Conservation (phyloP, 768 basidiomycete species). For the Lyophyllum shimeji region DNA sequence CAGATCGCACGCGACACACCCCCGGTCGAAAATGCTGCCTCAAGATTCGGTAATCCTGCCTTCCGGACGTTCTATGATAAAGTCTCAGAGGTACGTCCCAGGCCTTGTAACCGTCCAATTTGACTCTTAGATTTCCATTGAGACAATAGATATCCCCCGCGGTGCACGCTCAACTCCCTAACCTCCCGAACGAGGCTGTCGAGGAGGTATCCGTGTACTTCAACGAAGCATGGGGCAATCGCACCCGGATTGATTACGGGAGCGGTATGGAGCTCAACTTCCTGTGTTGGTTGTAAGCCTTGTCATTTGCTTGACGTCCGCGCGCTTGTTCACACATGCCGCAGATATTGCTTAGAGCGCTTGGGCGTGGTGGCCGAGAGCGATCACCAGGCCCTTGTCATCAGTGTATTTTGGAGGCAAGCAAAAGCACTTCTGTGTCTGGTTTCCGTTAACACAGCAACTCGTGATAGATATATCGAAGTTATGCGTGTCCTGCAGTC, state of each 20-base stretch:
- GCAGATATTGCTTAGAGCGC: constrained; percentile 77
- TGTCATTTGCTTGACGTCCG: not conserved
- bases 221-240: constrained; percentile 87
- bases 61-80: constrained; percentile 91
- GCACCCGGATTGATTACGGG: constrained; percentile 95
- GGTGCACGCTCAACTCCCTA: constrained; percentile 60
- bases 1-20: constrained; percentile 68
- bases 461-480: constrained; percentile 69
- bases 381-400: constrained; percentile 77
- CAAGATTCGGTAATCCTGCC: constrained; percentile 96
- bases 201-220: constrained; percentile 81
- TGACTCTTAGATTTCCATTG: not conserved
- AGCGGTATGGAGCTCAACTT: constrained; percentile 99
- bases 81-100: constrained; percentile 55
- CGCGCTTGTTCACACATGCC: not conserved
- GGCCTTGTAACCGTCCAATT: not conserved
- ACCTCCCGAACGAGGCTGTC: constrained; percentile 55
- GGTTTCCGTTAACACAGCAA: not conserved
- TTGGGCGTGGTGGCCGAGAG: constrained; percentile 60
- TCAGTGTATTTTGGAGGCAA: constrained; percentile 87
- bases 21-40: constrained; percentile 85
- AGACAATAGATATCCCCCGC: constrained; percentile 45
- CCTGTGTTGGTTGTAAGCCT: constrained; percentile 88
- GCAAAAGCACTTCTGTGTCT: constrained; percentile 10
- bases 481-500: constrained; percentile 88